phyloP scores from a whole-genome alignment of 2,329 filamentous ascomycete species.

The Calonectria hawksworthii region DNA sequence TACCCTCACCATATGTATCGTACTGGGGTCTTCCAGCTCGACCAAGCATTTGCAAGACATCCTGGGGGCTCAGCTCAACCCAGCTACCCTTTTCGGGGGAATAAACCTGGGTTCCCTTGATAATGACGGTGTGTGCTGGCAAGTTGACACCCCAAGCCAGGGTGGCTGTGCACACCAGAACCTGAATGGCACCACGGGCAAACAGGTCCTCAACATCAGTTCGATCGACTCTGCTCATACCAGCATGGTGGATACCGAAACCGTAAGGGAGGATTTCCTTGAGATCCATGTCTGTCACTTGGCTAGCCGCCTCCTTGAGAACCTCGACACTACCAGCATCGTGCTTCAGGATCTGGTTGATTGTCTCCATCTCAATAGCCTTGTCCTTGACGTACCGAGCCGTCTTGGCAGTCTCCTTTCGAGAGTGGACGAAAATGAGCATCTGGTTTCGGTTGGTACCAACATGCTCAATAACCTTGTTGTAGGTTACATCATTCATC shows the following conservation, averaged over 20 bases:
- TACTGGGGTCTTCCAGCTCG: constrained; percentile 97
- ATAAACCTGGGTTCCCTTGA: constrained; percentile 98
- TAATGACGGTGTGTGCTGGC: constrained; percentile 97
- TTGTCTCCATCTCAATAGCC: constrained; percentile 96
- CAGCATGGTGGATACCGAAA: constrained; percentile 98
- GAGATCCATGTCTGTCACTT: constrained; percentile 86
- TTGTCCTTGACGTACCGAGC: constrained; percentile 97
- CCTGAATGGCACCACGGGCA: constrained; percentile 89
- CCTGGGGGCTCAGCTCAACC: constrained; percentile 97
- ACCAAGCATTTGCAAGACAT: constrained; percentile 98
- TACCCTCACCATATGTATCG: constrained; percentile 97
- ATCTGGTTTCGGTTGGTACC: constrained; percentile 95
- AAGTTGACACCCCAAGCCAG: constrained; percentile 99
- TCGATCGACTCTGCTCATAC: constrained; percentile 95
- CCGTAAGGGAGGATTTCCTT: constrained; percentile 97
- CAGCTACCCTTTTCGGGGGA: constrained; percentile 98
- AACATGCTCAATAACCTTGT: constrained; percentile 96
- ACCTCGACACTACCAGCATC: constrained; percentile 94
- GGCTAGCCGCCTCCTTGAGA: constrained; percentile 84
- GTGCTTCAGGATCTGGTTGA: constrained; percentile 92
- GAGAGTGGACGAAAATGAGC: constrained; percentile 98
- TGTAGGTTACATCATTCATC: constrained; percentile 99
- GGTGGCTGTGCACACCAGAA: constrained; percentile 97
- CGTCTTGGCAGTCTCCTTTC: constrained; percentile 98
- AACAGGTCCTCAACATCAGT: constrained; percentile 97